Percentiles rank a stretch among this genome's conserved stretches.
phyloP scores from a whole-genome alignment of 768 basidiomycete species.

The Dacryopinax primogenitus region DNA sequence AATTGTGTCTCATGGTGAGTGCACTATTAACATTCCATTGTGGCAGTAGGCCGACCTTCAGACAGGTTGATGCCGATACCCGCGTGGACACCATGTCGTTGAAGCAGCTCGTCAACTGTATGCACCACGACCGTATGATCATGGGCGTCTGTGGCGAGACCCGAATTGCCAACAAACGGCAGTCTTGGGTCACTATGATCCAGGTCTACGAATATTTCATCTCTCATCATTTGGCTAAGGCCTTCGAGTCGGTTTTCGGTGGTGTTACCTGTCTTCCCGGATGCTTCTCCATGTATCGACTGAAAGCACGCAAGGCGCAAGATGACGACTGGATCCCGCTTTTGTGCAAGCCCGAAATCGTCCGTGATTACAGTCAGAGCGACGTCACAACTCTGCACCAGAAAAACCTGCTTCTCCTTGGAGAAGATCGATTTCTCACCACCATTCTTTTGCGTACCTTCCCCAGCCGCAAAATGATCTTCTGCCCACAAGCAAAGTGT shows the following conservation, averaged over 20 bases:
- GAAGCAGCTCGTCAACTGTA: slow-evolving; percentile 84
- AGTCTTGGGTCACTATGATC: slow-evolving; percentile 96
- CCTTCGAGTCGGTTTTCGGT: slow-evolving; percentile 97
- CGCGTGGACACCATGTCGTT: slow-evolving; percentile 87
- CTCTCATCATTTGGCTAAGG: slow-evolving; percentile 95
- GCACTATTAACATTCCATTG: slow-evolving; percentile 10
- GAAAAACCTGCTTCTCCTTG: slow-evolving; percentile 90
- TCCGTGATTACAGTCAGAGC: slow-evolving; percentile 90
- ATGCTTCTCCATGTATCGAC: slow-evolving; percentile 99
- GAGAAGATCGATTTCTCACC: slow-evolving; percentile 97
- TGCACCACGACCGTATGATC: slow-evolving; percentile 97
- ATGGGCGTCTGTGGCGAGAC: slow-evolving; percentile 99
- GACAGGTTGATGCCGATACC: slow-evolving; percentile 94
- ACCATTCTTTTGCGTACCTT: slow-evolving; percentile 93
- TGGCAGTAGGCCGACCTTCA: neutral
- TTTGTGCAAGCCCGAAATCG: slow-evolving; percentile 92
- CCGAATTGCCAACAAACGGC: slow-evolving; percentile 93
- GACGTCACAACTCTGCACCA: slow-evolving; percentile 91
- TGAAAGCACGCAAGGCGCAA: slow-evolving; percentile 76
- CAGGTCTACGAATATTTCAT: slow-evolving; percentile 99
- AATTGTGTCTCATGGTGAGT: slow-evolving; percentile 90
- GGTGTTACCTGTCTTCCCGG: slow-evolving; percentile 98
- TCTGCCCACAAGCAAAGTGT: slow-evolving; percentile 89
- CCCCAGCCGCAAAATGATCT: slow-evolving; percentile 99
- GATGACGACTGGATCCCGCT: slow-evolving; percentile 98